Evolutionary conservation across 148 eudicot genomes (phyloP), one percentile per base, ranked within the genome.

Genomic region (Nepenthes gracilis): DNA sequence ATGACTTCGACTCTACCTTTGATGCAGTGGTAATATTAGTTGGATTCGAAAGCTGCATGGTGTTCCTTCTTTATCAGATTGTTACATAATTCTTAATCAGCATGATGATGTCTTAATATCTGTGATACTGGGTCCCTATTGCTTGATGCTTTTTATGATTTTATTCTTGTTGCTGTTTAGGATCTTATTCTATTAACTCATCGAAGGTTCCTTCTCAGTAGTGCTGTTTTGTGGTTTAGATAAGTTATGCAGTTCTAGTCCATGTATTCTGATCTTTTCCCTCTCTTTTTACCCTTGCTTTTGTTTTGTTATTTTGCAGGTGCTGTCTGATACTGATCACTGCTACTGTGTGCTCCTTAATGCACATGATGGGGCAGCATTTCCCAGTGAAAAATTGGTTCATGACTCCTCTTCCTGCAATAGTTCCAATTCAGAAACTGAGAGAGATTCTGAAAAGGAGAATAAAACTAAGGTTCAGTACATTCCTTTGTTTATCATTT

Each of bases 1-100:
- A 94, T 70, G 99, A 94, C 77, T 94, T 94, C 43, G 97, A 94
- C 84, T 94, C 97, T 66, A 94, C 99, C 57, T 81, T 94, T 75
- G 97, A 94, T 63, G 80, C 95, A 55, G 95, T 93, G 99, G 99
- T 93, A 86, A 83, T 57, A 32, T 63, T 43, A 47, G 55, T 45
- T 34, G 13, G 15, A 58, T 8, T 33, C 0, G 11, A 47, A 36
- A 58, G 49, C 54, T 36, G 9, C 35, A 54, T 12, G 2, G 35
- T 54, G 7, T 55, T 8, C 12, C 12, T 33, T 55, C 11, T 35
- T 5, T 55, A 1, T 36, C 45, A 8, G 45, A 8, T 40, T 40
- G 1, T 40, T 23, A 40, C 4, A 8, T 40, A 4, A 3, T 4
- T 8, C 45, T 40, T 40, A 40, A 3, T 49, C 53, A 5, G 11